Evolutionary conservation across 345 rosid species (phyloP).

Genomic region (Limnanthes douglasii): DNA sequence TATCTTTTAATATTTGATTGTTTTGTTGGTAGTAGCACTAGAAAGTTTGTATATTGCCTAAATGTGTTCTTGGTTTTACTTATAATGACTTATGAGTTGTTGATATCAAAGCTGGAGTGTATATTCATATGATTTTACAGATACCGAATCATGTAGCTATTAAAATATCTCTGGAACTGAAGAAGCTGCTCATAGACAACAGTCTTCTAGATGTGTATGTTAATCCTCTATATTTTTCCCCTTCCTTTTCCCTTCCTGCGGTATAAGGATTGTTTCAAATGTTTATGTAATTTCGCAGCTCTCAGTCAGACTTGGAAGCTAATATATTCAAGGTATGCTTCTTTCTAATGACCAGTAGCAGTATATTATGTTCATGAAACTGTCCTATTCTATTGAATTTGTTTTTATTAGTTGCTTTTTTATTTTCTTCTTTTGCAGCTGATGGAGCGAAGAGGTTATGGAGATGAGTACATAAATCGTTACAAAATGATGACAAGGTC

Average conservation of each 20-base stretch:
- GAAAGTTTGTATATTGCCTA: not conserved
- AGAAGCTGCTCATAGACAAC: constrained; percentile 70
- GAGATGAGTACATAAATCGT: constrained; percentile 55
- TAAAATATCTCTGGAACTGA: constrained; percentile 66
- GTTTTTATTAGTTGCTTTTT: no score
- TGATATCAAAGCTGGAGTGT: no score
- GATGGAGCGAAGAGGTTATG: constrained; percentile 73
- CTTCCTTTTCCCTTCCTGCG: no score
- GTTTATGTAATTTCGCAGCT: constrained; percentile 27
- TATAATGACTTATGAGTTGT: no score
- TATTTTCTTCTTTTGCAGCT: no score
- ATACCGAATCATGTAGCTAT: constrained; percentile 72
- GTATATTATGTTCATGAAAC: no score
- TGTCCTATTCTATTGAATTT: no score
- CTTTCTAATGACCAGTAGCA: not conserved
- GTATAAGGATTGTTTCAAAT: constrained; percentile 1
- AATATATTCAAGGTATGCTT: constrained; percentile 57
- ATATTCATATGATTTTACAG: no score
- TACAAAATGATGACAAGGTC: constrained; percentile 88
- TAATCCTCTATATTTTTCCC: not conserved
- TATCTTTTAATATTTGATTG: no score
- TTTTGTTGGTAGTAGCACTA: no score
- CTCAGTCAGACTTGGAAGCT: constrained; percentile 64
- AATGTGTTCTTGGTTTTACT: not conserved
- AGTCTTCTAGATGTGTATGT: constrained; percentile 77